Conservation (phyloP, 2,329 filamentous ascomycete genomes). For the Venturia pyrina region DNA sequence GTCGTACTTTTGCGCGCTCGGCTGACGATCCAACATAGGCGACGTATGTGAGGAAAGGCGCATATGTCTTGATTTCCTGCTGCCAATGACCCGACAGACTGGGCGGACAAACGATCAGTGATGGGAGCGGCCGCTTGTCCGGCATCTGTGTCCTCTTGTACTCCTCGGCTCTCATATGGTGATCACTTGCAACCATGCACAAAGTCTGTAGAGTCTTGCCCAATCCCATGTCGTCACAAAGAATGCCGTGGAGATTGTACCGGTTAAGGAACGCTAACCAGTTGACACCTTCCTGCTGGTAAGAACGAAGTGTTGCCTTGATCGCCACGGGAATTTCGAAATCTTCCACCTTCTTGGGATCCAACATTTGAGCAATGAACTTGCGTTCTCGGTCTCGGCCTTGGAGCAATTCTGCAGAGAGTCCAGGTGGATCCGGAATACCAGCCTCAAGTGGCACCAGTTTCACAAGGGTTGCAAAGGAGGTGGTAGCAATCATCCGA, state of each 20-base stretch:
- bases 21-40: slow-evolving; percentile 84
- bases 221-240: slow-evolving; percentile 98
- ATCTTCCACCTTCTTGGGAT: slow-evolving; percentile 90
- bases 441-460: slow-evolving; percentile 93
- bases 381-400: slow-evolving; percentile 90
- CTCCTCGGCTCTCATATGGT: slow-evolving; percentile 86
- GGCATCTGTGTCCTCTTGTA: slow-evolving; percentile 70
- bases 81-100: slow-evolving; percentile 98
- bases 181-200: slow-evolving; percentile 95
- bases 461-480: slow-evolving; percentile 94
- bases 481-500: slow-evolving; percentile 86
- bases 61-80: slow-evolving; percentile 91
- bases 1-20: slow-evolving; percentile 64
- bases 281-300: slow-evolving; percentile 97
- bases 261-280: slow-evolving; percentile 98
- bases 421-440: slow-evolving; percentile 88
- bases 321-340: slow-evolving; percentile 93
- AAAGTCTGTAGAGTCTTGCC: slow-evolving; percentile 96
- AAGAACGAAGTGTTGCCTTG: slow-evolving; percentile 90
- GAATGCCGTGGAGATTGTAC: slow-evolving; percentile 94
- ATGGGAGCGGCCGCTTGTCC: slow-evolving; percentile 72
- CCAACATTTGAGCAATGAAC: slow-evolving; percentile 92
- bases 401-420: slow-evolving; percentile 78
- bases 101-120: slow-evolving; percentile 90
- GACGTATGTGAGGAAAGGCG: slow-evolving; percentile 81